A percentile compares a stretch with the other conserved stretches of the same genome.
Conservation (phyloP, 306 rosid genomes). For the Quercus rubra region DNA sequence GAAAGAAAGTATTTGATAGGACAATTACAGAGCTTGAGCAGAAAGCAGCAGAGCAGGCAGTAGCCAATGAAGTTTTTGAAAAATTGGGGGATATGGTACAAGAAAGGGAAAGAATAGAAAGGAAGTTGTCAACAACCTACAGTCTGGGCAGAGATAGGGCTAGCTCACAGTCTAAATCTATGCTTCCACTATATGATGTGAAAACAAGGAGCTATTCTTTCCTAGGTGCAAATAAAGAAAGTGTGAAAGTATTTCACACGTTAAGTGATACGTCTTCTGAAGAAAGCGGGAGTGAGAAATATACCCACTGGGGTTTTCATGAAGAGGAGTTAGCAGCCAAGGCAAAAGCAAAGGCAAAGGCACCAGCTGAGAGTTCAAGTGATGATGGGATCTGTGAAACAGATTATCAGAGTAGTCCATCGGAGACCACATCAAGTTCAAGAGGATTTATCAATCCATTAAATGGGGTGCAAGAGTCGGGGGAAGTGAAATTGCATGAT, state of each 20-base stretch:
- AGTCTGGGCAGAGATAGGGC: slow-evolving; percentile 60
- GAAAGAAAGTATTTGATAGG: slow-evolving; percentile 59
- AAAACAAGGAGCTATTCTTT: slow-evolving; percentile 41
- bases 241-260: slow-evolving; percentile 36
- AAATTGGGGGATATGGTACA: slow-evolving; percentile 34
- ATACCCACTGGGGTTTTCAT: slow-evolving; percentile 13
- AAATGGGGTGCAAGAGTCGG: not conserved
- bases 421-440: slow-evolving; percentile 28
- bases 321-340: slow-evolving; percentile 27
- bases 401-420: slow-evolving; percentile 23
- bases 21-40: slow-evolving; percentile 51
- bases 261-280: slow-evolving; percentile 45
- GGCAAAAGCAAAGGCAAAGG: slow-evolving; percentile 31
- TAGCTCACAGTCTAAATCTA: slow-evolving; percentile 31
- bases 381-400: slow-evolving; percentile 9
- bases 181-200: slow-evolving; percentile 48
- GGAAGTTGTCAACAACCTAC: slow-evolving; percentile 63
- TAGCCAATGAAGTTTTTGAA: slow-evolving; percentile 32
- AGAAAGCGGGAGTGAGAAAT: slow-evolving; percentile 42
- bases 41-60: slow-evolving; percentile 42
- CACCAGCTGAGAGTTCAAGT: slow-evolving; percentile 21
- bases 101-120: slow-evolving; percentile 52
- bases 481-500: not conserved
- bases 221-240: slow-evolving; percentile 39
- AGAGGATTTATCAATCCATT: slow-evolving; percentile 5